Percentiles rank a stretch among this genome's conserved stretches.
Conservation (phyloP, 2,329 filamentous ascomycete genomes). For the Apiospora aurea region DNA sequence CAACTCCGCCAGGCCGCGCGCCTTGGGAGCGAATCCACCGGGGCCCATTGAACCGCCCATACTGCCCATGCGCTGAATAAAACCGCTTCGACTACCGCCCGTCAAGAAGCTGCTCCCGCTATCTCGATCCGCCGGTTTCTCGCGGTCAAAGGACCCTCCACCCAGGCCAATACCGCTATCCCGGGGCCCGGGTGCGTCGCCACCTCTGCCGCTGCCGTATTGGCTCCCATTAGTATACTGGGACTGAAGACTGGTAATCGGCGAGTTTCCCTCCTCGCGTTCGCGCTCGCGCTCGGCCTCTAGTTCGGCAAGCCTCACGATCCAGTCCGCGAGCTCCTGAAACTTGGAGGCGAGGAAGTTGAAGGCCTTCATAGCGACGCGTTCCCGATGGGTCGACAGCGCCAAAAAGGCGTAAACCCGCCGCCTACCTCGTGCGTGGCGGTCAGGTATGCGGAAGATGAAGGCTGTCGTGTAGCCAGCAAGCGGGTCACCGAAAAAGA, state of each 20-base stretch:
- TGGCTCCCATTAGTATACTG: conserved; percentile 44
- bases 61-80: conserved; percentile 51
- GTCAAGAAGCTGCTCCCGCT: conserved; percentile 63
- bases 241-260: conserved; percentile 50
- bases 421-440: conserved; percentile 71
- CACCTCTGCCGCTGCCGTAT: conserved; percentile 44
- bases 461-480: conserved; percentile 74
- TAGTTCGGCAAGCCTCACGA: conserved; percentile 68
- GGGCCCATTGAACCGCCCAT: conserved; percentile 57
- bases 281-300: conserved; percentile 66
- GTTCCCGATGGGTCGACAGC: conserved; percentile 70
- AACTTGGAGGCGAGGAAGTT: conserved; percentile 68
- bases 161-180: conserved; percentile 40
- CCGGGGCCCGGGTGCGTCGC: conserved; percentile 39
- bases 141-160: conserved; percentile 36
- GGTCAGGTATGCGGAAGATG: conserved; percentile 73
- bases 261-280: conserved; percentile 45
- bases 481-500: conserved; percentile 71
- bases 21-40: conserved; percentile 61
- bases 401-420: conserved; percentile 74
- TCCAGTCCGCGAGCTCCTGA: conserved; percentile 69
- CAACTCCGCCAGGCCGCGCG: conserved; percentile 69
- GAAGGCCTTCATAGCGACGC: conserved; percentile 71
- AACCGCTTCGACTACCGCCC: conserved; percentile 54
- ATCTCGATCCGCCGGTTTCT: conserved; percentile 36